Conservation (phyloP, 75 land plant species). For the Chamaecyparis obtusa region DNA sequence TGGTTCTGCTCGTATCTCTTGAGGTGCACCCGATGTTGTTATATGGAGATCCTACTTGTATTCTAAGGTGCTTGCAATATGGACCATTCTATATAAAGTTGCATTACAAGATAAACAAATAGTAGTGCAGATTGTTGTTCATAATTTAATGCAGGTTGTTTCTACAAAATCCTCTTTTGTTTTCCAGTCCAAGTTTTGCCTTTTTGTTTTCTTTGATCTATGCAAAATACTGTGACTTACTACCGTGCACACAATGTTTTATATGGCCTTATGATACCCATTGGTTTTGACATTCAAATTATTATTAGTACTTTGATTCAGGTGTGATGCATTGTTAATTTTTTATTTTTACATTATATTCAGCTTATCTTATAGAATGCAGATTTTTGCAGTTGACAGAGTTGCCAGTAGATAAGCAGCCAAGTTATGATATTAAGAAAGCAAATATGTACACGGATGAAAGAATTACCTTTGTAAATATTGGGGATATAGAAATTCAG, state of each 20-base stretch:
- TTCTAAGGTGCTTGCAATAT: not conserved
- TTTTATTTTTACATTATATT: not conserved
- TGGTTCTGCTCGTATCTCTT: not conserved
- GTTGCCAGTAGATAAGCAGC: conserved; percentile 26
- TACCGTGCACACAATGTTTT: not conserved
- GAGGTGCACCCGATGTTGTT: not conserved
- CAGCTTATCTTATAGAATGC: not conserved
- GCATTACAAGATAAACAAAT: not conserved
- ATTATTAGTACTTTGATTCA: not conserved
- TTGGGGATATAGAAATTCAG: conserved; percentile 42
- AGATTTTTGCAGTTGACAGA: conserved; percentile 29
- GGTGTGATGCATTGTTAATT: not conserved
- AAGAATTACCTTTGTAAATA: conserved; percentile 27
- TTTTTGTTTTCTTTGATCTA: not conserved
- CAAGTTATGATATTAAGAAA: conserved; percentile 21
- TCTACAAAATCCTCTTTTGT: not conserved
- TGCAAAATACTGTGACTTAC: not conserved
- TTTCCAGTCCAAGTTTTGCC: not conserved
- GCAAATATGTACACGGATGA: not conserved
- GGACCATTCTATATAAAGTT: not conserved
- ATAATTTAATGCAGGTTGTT: not conserved
- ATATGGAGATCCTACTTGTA: not conserved
- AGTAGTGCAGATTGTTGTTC: no score
- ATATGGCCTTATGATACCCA: not conserved
- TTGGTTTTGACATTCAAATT: not conserved